Percentiles rank a stretch among this genome's conserved stretches.
Evolutionary conservation across 2,329 filamentous ascomycete genomes (phyloP).

Genomic region (Colletotrichum sublineola): DNA sequence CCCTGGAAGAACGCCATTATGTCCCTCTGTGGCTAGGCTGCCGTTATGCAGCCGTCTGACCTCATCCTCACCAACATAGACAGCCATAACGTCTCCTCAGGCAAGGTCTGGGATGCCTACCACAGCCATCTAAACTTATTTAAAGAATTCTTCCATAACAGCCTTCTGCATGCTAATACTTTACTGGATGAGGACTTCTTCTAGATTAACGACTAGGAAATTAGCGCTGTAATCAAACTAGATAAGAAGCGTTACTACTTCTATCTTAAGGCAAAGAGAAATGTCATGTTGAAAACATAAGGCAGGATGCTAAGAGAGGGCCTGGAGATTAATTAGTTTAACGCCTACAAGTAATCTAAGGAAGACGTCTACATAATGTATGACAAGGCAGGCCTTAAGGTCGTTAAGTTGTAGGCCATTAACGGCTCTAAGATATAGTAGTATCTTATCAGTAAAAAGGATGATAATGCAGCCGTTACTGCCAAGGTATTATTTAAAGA

Average conservation of each 20-base stretch:
- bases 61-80: conserved; percentile 58
- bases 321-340: conserved; percentile 59
- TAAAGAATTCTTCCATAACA: conserved; percentile 55
- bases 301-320: conserved; percentile 48
- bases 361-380: conserved; percentile 55
- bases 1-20: conserved; percentile 52
- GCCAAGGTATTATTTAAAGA: too few relatives aligned
- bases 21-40: conserved; percentile 54
- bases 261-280: conserved; percentile 53
- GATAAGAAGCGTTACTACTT: conserved; percentile 55
- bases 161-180: conserved; percentile 54
- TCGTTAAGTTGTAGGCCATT: conserved; percentile 54
- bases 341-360: conserved; percentile 58
- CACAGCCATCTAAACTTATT: conserved; percentile 54
- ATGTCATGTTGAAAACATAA: conserved; percentile 48
- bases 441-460: conserved; percentile 49
- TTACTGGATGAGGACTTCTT: conserved; percentile 53
- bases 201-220: conserved; percentile 56
- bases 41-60: conserved; percentile 51
- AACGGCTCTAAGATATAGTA: conserved; percentile 56
- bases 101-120: conserved; percentile 58
- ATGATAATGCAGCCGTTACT: too few relatives aligned
- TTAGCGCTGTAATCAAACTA: conserved; percentile 53
- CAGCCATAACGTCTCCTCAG: conserved; percentile 52
- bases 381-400: conserved; percentile 53